phyloP scores from a whole-genome alignment of 2,329 filamentous ascomycete species.

The Monosporascus sp. region DNA sequence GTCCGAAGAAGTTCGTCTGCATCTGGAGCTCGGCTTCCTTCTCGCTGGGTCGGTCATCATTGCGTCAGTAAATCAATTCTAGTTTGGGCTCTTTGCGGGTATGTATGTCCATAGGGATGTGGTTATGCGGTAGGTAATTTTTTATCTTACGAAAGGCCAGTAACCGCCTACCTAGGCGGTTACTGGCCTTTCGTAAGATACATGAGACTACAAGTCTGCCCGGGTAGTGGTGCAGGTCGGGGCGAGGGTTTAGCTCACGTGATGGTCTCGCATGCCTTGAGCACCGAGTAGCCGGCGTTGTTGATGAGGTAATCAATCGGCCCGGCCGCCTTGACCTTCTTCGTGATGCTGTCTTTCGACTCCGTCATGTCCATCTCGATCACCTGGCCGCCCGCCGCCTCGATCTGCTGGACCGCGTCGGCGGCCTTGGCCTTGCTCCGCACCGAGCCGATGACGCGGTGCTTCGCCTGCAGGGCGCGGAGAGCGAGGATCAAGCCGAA shows the following conservation, averaged over 20 bases:
- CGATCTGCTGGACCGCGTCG: conserved; percentile 19
- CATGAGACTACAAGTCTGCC: too few relatives aligned
- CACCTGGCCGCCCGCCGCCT: conserved; percentile 21
- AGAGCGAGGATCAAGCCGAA: conserved; percentile 26
- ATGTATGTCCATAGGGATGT: too few relatives aligned
- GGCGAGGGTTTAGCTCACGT: conserved; percentile 9
- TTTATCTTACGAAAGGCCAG: too few relatives aligned
- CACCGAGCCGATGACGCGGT: conserved; percentile 28
- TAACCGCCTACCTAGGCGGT: too few relatives aligned
- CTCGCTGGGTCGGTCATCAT: conserved; percentile 12
- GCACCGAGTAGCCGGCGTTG: conserved; percentile 22
- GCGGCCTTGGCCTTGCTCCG: conserved; percentile 20
- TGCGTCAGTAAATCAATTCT: too few relatives aligned
- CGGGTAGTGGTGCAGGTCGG: neutral
- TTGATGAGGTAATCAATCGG: conserved; percentile 25
- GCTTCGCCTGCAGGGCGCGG: conserved; percentile 22
- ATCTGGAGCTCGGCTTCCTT: conserved; percentile 19
- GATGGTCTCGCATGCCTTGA: conserved; percentile 17
- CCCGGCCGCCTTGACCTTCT: conserved; percentile 20
- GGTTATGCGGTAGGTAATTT: too few relatives aligned
- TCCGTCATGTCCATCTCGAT: conserved; percentile 27
- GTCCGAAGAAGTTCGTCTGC: conserved; percentile 25
- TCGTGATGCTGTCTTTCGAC: conserved; percentile 18
- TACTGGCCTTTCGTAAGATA: too few relatives aligned
- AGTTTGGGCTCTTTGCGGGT: too few relatives aligned